Percentiles rank a stretch among this genome's conserved stretches.
These are phyloP conservation scores for Leptographium wingfieldii DNA, from an alignment of 2,329 filamentous ascomycete species.

Conservation along the genomic window DNA sequence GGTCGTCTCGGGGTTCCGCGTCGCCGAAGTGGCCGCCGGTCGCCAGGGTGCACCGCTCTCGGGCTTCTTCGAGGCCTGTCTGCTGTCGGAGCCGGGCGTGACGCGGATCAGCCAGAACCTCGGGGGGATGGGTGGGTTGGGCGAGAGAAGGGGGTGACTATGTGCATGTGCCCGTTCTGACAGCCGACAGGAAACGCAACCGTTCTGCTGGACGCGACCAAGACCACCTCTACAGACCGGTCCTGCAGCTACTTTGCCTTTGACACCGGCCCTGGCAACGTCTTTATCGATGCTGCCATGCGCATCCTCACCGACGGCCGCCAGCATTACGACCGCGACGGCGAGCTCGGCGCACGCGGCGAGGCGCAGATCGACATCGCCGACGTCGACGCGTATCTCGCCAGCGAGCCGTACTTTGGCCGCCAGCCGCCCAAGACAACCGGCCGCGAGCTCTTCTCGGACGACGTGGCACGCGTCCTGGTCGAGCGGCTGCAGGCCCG, in stretches of 20 bases:
- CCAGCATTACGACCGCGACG: neutral
- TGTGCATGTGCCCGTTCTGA: no score
- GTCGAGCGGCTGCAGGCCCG: neutral
- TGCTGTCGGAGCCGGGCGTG: neutral
- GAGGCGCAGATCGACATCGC: neutral
- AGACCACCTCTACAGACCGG: neutral
- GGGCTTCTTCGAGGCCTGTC: neutral
- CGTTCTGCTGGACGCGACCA: neutral
- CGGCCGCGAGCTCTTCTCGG: neutral
- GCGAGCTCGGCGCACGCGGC: neutral
- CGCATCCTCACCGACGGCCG: neutral
- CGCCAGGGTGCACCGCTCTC: neutral
- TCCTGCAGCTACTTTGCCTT: neutral
- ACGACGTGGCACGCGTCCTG: neutral
- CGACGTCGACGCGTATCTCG: neutral
- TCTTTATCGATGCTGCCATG: conserved; percentile 1
- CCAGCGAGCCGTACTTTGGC: neutral
- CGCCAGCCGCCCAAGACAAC: neutral
- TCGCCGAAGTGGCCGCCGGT: neutral
- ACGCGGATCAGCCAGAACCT: neutral
- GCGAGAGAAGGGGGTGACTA: no score
- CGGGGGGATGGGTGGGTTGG: neutral
- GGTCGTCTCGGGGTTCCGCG: neutral
- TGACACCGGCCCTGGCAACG: conserved; percentile 1
- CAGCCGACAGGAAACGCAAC: neutral